phyloP scores from a whole-genome alignment of 768 basidiomycete species.

The Agaricus sinodeliciosus region DNA sequence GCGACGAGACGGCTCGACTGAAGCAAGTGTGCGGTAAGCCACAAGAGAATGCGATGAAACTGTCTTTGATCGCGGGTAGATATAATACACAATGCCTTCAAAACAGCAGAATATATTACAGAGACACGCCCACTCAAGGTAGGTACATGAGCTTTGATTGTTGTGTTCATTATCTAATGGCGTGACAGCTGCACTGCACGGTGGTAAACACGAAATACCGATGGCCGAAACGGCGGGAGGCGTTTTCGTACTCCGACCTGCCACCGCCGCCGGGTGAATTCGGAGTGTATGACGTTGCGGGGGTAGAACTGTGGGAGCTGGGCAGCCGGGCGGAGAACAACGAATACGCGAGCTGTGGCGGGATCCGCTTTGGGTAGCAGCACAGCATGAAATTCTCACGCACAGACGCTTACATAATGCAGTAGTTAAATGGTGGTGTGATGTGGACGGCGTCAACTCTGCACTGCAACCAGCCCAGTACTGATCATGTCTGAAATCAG shows the following conservation, averaged over 20 bases:
- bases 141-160: background rate
- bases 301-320: conserved; percentile 67
- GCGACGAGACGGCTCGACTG: conserved; percentile 21
- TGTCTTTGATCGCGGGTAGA: conserved; percentile 20
- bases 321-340: conserved; percentile 58
- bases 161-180: background rate
- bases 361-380: conserved; percentile 19
- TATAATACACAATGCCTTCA: conserved; percentile 23
- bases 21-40: conserved; percentile 24
- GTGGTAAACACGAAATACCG: conserved; percentile 43
- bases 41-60: background rate
- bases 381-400: conserved; percentile 4
- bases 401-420: conserved; percentile 11
- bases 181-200: conserved; percentile 39
- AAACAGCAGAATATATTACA: conserved; percentile 30
- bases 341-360: conserved; percentile 50
- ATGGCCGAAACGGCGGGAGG: conserved; percentile 24
- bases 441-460: conserved; percentile 9
- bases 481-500: conserved; percentile 88
- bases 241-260: conserved; percentile 35
- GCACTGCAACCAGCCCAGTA: conserved; percentile 3
- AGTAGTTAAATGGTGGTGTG: conserved; percentile 11
- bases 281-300: conserved; percentile 46
- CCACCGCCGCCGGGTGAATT: conserved; percentile 24
- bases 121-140: conserved; percentile 49